Conservation (phyloP, 257 asterid species). For the Solanum paucissectum region DNA sequence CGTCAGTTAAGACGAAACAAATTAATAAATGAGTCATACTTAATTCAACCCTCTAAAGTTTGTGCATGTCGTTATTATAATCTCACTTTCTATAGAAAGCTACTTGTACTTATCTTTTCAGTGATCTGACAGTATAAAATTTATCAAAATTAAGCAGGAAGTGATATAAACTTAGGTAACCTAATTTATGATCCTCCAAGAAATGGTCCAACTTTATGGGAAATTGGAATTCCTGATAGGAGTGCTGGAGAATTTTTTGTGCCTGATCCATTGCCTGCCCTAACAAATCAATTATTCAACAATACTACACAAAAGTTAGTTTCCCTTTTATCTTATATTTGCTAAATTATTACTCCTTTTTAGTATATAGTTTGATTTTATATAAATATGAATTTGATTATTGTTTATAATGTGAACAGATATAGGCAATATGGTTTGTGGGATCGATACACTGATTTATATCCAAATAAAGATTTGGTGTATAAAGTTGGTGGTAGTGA, state of each 20-base stretch:
- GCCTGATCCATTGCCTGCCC: neutral
- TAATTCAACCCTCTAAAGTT: neutral
- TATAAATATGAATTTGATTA: neutral
- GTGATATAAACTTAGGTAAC: neutral
- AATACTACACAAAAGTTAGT: neutral
- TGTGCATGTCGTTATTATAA: neutral
- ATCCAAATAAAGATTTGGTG: slow-evolving; percentile 2
- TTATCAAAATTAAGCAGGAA: neutral
- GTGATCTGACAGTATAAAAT: neutral
- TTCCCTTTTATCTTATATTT: neutral
- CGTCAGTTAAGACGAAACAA: neutral
- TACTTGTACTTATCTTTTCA: neutral
- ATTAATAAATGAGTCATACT: neutral
- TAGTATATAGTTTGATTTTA: neutral
- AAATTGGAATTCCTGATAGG: slow-evolving; percentile 10
- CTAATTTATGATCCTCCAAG: slow-evolving; percentile 9
- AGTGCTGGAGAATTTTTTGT: slow-evolving; percentile 4
- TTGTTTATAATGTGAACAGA: neutral
- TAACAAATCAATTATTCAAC: neutral
- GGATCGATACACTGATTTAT: slow-evolving; percentile 9
- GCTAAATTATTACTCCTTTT: neutral
- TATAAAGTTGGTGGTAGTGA: slow-evolving; percentile 5
- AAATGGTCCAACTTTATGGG: slow-evolving; percentile 13
- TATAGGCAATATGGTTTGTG: slow-evolving; percentile 11
- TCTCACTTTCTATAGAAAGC: neutral